Evolutionary conservation across 1,284 basidiomycete species (phyloP), one percentile per base, ranked within the genome.

Genomic region (Erythrobasidium hasegawianum): DNA sequence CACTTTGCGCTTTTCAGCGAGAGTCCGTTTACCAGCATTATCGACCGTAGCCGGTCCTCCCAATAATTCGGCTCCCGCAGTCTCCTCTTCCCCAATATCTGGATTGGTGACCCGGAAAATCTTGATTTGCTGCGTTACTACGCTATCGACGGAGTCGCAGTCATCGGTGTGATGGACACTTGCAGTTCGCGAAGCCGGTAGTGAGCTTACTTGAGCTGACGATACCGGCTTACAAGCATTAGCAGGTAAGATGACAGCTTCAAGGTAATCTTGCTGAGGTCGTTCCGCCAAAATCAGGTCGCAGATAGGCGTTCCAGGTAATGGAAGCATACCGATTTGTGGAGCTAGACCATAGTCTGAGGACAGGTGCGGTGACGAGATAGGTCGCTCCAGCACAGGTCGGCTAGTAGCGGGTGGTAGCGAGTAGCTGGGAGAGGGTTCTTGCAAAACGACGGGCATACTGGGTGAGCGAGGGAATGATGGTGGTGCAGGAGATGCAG

Each of bases 1-100:
- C n/a, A 64, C 60, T 7, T 55, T 41, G 20, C 60, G 60, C 43
- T 64, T 64, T 27, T 64, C 50, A 11, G 60, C 60, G 9, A 64
- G 50, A 14, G 60, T 64, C 5, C 18, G n/a, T 20, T 53, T 53
- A 8, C 14, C 8, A n/a, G 14, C 16, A 8, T 4, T 18, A 24
- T 18, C n/a, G 4, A 4, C 8, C 3, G 20, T 24, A 9, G 3
- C 16, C 55, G 7, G n/a, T 11, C 26, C 26, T 10, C 18, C 26
- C 9, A 9, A 5, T 11, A 20, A 29, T n/a, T 10, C 14, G 5
- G 57, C 20, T 29, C n/a, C 14, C 11, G 5, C 39, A 8, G 41
- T 38, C 27, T 18, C 11, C 26, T 24, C 50, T n/a, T 40, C 40
- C 3, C 20, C 50, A 13, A 49, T 39, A 29, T 64, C 60, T 0